Percentiles rank a stretch among this genome's conserved stretches.
Conservation (phyloP, 768 basidiomycete species). For the Pulveroboletus sp. region DNA sequence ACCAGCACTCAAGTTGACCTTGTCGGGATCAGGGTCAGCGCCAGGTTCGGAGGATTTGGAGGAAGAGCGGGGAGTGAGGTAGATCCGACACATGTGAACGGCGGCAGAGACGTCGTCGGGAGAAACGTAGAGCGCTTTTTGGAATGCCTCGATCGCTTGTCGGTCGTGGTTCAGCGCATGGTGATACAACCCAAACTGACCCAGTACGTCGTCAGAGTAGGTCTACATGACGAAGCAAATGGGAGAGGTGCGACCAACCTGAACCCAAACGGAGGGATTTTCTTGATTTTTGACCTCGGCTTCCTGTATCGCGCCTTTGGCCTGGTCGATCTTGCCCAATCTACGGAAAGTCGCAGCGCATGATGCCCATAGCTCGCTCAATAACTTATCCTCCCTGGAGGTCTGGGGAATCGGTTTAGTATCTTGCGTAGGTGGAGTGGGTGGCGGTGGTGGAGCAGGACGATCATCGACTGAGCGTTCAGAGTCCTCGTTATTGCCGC, state of each 20-base stretch:
- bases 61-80: constrained; percentile 43
- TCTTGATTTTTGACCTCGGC: constrained; percentile 85
- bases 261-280: constrained; percentile 91
- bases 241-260: constrained; percentile 48
- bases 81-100: constrained; percentile 73
- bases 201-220: constrained; percentile 2
- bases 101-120: constrained; percentile 74
- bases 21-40: constrained; percentile 32
- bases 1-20: constrained; percentile 79
- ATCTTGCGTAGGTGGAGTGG: constrained; percentile 34
- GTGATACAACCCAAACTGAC: constrained; percentile 72
- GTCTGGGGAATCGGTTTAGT: constrained; percentile 32
- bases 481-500: constrained; percentile 30
- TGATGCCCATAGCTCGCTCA: constrained; percentile 90
- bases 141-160: constrained; percentile 69
- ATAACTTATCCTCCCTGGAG: constrained; percentile 58
- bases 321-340: constrained; percentile 84
- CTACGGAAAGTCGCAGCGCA: constrained; percentile 91
- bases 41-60: constrained; percentile 10
- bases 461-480: constrained; percentile 32
- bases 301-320: constrained; percentile 88
- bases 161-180: constrained; percentile 51
- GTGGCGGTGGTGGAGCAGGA: constrained; percentile 32
- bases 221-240: not conserved
- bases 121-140: constrained; percentile 86